phyloP scores from a whole-genome alignment of 768 basidiomycete species.

The Cubamyces lactineus region DNA sequence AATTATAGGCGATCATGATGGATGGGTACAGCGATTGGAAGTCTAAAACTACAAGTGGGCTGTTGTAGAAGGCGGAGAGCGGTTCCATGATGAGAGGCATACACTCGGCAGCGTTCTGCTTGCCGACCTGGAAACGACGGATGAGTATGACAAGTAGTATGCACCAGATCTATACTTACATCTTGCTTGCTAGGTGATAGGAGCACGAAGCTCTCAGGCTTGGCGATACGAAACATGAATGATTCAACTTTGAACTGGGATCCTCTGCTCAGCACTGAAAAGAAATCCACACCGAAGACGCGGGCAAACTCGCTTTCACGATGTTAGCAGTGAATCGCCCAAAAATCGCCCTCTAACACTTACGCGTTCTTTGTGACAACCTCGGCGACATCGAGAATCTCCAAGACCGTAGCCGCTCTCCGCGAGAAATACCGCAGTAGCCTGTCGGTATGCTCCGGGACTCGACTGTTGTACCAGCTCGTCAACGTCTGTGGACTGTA shows the following conservation, averaged over 20 bases:
- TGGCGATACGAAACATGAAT: slow-evolving; percentile 96
- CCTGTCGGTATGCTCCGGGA: slow-evolving; percentile 55
- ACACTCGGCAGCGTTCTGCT: slow-evolving; percentile 95
- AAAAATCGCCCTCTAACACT: slow-evolving; percentile 31
- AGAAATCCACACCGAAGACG: slow-evolving; percentile 97
- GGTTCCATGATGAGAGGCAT: slow-evolving; percentile 97
- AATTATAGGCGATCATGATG: slow-evolving; percentile 98
- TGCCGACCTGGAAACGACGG: slow-evolving; percentile 71
- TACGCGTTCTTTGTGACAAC: slow-evolving; percentile 90
- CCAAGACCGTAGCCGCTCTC: slow-evolving; percentile 69
- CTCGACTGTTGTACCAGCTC: slow-evolving; percentile 64
- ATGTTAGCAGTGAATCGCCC: background rate
- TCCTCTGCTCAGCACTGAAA: slow-evolving; percentile 90
- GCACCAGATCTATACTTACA: slow-evolving; percentile 46
- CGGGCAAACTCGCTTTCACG: slow-evolving; percentile 87
- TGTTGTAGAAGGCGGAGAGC: slow-evolving; percentile 87
- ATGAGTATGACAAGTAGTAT: background rate
- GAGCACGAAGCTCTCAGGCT: slow-evolving; percentile 91
- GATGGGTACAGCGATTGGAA: slow-evolving; percentile 98
- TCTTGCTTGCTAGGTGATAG: slow-evolving; percentile 88
- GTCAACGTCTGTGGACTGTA: slow-evolving; percentile 67
- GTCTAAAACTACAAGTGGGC: slow-evolving; percentile 91
- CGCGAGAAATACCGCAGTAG: slow-evolving; percentile 66
- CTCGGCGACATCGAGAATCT: slow-evolving; percentile 82
- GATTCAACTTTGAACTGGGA: slow-evolving; percentile 99